These are phyloP conservation scores for Elsinoe arachidis DNA, from an alignment of 2,329 filamentous ascomycete genomes.

Conservation along the genomic window DNA sequence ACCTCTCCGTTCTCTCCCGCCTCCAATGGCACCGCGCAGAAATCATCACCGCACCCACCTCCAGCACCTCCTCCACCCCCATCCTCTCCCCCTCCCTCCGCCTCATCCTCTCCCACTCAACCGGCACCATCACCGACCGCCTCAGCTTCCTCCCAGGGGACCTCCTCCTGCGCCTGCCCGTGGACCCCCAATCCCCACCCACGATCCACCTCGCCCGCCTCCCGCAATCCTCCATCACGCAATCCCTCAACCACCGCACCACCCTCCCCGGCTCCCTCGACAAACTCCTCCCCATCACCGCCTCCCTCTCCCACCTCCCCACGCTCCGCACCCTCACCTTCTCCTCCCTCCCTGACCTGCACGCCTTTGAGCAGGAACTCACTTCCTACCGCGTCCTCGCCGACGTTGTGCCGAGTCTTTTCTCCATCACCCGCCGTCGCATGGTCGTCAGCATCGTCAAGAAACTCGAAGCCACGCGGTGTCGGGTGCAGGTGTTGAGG, in stretches of 20 bases:
- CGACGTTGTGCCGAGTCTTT: slow-evolving; percentile 53
- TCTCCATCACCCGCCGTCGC: slow-evolving; percentile 62
- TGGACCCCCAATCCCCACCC: slow-evolving; percentile 32
- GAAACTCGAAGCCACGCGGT: slow-evolving; percentile 79
- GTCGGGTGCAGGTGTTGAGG: slow-evolving; percentile 68
- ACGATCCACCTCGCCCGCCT: slow-evolving; percentile 60
- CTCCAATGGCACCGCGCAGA: slow-evolving; percentile 9
- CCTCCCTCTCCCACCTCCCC: slow-evolving; percentile 35
- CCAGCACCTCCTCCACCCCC: neutral
- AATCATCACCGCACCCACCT: neutral
- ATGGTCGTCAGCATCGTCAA: slow-evolving; percentile 93
- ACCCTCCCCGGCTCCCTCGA: slow-evolving; percentile 40
- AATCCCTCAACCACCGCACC: slow-evolving; percentile 51
- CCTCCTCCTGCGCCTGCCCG: slow-evolving; percentile 38
- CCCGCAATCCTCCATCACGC: slow-evolving; percentile 66
- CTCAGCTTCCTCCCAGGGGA: slow-evolving; percentile 59
- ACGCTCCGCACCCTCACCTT: slow-evolving; percentile 61
- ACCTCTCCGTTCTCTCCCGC: neutral
- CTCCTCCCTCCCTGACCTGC: slow-evolving; percentile 48
- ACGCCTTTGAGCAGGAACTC: slow-evolving; percentile 67
- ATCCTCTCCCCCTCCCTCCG: slow-evolving; percentile 67
- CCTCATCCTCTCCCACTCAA: slow-evolving; percentile 64
- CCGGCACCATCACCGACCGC: slow-evolving; percentile 72
- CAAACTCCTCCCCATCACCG: slow-evolving; percentile 48
- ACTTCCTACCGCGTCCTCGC: slow-evolving; percentile 64